A percentile compares a stretch with the other conserved stretches of the same genome.
phyloP scores from a whole-genome alignment of 768 basidiomycete species.

The Tylopilus felleus region DNA sequence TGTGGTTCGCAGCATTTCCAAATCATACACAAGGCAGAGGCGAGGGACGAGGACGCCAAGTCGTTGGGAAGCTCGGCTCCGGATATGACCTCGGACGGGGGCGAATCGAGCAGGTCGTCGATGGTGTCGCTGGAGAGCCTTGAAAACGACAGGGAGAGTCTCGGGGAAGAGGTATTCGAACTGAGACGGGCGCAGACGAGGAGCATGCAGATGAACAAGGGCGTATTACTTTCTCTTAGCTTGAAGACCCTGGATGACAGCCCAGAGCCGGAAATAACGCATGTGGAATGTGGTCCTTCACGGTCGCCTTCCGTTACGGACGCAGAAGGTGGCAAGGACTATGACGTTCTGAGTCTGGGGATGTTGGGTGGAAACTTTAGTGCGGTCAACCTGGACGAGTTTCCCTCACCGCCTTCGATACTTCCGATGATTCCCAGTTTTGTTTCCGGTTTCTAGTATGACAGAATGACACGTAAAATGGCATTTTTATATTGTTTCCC shows the following conservation, averaged over 20 bases:
- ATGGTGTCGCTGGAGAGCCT: constrained; percentile 24
- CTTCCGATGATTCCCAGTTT: constrained; percentile 32
- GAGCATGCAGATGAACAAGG: constrained; percentile 50
- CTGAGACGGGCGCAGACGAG: constrained; percentile 46
- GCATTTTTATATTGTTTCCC: not conserved
- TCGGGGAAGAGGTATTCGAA: constrained; percentile 39
- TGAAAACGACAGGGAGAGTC: constrained; percentile 14
- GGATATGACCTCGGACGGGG: constrained; percentile 25
- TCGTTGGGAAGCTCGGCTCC: constrained; percentile 21
- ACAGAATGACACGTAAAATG: not conserved
- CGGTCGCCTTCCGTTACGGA: not conserved
- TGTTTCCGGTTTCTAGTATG: constrained; percentile 24
- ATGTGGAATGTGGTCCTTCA: constrained; percentile 6
- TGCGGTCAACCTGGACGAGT: constrained; percentile 43
- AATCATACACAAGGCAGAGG: not conserved
- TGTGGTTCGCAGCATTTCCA: not conserved
- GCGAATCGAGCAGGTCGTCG: constrained; percentile 24
- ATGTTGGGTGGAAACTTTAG: constrained; percentile 38
- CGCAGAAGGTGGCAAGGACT: constrained; percentile 10
- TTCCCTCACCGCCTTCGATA: constrained; percentile 42
- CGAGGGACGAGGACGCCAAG: constrained; percentile 16
- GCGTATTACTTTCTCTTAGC: constrained; percentile 38
- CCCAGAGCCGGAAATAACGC: not conserved
- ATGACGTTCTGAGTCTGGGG: constrained; percentile 13
- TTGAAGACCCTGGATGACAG: constrained; percentile 6